Evolutionary conservation across 106 monocot genomes (phyloP), one percentile per base, ranked within the genome.

Genomic region (Dendrobium catenatum): DNA sequence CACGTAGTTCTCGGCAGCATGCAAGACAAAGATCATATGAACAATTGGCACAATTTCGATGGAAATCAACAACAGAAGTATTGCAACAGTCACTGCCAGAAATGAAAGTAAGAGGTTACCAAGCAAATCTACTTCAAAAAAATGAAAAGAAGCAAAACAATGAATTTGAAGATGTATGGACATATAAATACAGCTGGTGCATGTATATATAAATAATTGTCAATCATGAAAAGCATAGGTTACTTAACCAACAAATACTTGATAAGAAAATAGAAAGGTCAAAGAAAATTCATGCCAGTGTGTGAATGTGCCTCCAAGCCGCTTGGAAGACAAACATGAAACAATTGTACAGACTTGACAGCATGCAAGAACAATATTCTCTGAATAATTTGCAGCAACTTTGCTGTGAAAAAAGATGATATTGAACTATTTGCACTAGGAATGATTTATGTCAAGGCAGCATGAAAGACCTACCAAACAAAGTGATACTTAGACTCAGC

Each of bases 41-140:
- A 85, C 92, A 92, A 67, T 31, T 79, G 15, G 72, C 77, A 81
- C 92, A 92, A 88, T 87, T 92, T 86, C 92, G 82, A 77, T 92
- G 92, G 76, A 88, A 88, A 76, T 93, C 90, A 59, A 88, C 85
- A 47, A 92, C 86, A 70, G 92, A 92, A 42, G 92, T 90, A 77
- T 58, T 86, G 85, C 92, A 92, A 64, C 79, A 85, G 73, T 92
- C 80, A 75, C 92, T 92, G 89, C 33, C 6, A 70, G 70, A 13
- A 70, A 70, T 13, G 37, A 70, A 70, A 70, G 33, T 13, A 70
- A 70, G 15, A 37, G 29, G 70, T 70, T 70, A 70, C 8, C 70
- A 70, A 70, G 33, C 37, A 11, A 33, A 29, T 70, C 13, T 37
- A 37, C 11, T 5, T 11, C 10, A 68, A 68, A 68, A 7, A 68